Conservation (phyloP, 371 early-diverging fungal species). For the Saksenaea vasiformis region DNA sequence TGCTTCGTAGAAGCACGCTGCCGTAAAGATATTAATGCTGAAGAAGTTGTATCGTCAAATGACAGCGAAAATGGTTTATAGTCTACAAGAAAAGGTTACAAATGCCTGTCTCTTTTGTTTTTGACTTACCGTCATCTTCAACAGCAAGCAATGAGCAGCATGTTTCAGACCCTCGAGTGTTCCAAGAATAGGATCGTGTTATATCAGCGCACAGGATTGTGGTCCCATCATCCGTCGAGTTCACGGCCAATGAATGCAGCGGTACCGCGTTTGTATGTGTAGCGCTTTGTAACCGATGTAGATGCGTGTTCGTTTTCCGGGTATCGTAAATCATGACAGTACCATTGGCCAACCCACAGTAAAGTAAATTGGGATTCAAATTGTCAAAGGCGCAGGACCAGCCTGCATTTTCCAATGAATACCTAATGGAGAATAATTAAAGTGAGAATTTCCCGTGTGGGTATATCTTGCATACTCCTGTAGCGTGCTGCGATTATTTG, state of each 20-base stretch:
- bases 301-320: conserved; percentile 29
- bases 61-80: conserved; percentile 21
- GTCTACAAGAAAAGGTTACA: not conserved
- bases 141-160: not conserved
- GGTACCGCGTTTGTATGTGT: not conserved
- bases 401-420: conserved; percentile 22
- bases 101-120: not conserved
- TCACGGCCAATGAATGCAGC: conserved; percentile 12
- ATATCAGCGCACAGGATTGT: conserved; percentile 14
- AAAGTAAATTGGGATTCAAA: conserved; percentile 24
- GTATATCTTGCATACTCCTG: not conserved
- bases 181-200: conserved; percentile 14
- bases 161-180: not conserved
- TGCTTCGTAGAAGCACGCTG: conserved; percentile 1
- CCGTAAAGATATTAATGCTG: not conserved
- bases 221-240: not conserved
- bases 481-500: not conserved
- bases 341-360: conserved; percentile 38
- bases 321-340: conserved; percentile 36
- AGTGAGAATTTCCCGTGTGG: not conserved
- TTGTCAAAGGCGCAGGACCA: conserved; percentile 39
- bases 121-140: conserved; percentile 8
- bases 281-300: not conserved
- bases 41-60: not conserved
- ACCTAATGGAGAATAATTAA: not conserved